Evolutionary conservation across 2,329 filamentous ascomycete genomes (phyloP).

Genomic region (Diplodia mutila): DNA sequence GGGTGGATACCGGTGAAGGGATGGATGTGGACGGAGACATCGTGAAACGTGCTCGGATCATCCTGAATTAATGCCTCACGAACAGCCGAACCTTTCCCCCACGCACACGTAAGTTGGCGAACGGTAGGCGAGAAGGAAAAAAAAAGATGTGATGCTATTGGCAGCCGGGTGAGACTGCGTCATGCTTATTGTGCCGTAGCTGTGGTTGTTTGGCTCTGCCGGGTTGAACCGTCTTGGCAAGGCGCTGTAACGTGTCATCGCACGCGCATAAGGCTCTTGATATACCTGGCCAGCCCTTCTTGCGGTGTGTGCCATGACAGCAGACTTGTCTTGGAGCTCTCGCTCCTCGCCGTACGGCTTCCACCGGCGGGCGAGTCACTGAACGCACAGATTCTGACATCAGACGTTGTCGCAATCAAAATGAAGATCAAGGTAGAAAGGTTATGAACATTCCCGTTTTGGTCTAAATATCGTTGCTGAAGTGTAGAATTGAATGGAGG

Average conservation of each 20-base stretch:
- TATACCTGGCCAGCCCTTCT: neutral
- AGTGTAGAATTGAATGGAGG: neutral
- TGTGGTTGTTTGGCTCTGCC: too few relatives aligned
- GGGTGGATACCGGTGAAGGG: neutral
- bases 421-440: neutral
- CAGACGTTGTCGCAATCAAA: neutral
- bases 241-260: neutral
- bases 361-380: neutral
- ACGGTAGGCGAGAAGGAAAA: neutral
- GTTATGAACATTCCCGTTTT: neutral
- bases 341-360: neutral
- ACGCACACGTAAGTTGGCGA: neutral
- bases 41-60: slow-evolving; percentile 21
- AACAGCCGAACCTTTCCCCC: neutral
- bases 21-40: neutral
- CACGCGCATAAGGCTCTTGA: neutral
- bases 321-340: neutral
- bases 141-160: neutral
- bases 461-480: neutral
- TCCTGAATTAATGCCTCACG: slow-evolving; percentile 14
- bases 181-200: too few relatives aligned
- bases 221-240: too few relatives aligned
- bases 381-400: neutral
- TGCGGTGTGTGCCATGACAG: neutral
- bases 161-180: too few relatives aligned